Base-by-base conservation (phyloP, 1,284 basidiomycete species). In the Mycosarcoma maydis region DNA sequence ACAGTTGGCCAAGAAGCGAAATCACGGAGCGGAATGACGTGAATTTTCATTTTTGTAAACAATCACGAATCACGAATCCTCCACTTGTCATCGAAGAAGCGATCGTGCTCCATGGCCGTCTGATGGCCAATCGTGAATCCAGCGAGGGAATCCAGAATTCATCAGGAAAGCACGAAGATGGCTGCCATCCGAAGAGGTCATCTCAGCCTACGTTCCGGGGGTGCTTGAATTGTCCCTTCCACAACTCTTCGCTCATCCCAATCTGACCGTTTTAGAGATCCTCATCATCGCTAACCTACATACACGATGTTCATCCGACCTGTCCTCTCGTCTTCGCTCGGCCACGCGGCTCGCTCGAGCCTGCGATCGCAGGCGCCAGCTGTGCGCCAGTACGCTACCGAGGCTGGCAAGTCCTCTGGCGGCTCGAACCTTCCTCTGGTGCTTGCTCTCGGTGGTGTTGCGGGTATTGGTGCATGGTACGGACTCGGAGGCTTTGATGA, bases 401-500 rank as follows among this genome's bases (percentile, higher is more conserved):
- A 67, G 37, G 58, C 69, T 10, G 69, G 69, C 49, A 67, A 66
- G 64, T 47, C 66, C 19, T 58, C 57, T 3, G 59, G 55, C n/a
- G 60, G 57, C 29, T 74, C 69, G 30, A 81, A 80, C 72, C 38
- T 61, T 10, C 69, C 74, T 14, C 59, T 81, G 2, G 46, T 76
- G 39, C 68, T 80, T n/a, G 70, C 60, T 41, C 70, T 77, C 20
- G 78, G 66, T 26, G 80, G 80, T 50, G 42, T 80, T 11, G 78
- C 67, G 10, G 80, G 80, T 49, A 53, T 81, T n/a, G 80, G 69
- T 29, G 72, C 66, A 13, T 81, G 74, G 73, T 76, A 74, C 67
- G 44, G 50, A 16, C 58, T 77, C 41, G 78, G 78, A 33, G 77
- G 78, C 29, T 67, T 80, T 33, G 65, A 71, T 23, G 72, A 75